Evolutionary conservation across 257 asterid genomes (phyloP), one percentile per base, ranked within the genome.

Genomic region (Nicotiana undulata): DNA sequence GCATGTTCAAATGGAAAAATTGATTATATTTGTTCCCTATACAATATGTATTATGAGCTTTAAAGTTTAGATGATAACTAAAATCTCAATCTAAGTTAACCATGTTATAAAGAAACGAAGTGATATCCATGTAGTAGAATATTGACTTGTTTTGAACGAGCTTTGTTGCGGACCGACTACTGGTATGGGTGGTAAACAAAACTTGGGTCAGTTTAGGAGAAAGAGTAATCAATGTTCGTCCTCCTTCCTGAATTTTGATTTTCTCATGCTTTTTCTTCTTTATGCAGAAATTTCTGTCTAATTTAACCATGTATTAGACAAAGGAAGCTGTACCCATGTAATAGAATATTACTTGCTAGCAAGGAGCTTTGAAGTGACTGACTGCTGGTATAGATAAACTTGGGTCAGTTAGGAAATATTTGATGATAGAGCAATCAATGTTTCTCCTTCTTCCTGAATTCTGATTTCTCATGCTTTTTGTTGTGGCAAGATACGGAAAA

Each of bases 291-390:
- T 49, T 9, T 49, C 60, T 5, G 26, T 74, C 61, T 26, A 46
- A 74, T 15, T 74, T 74, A 49, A 46, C 24, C 63, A 74, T 74
- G 79, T 74, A 16, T 49, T 49, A 26, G 16, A 49, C 61, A 26
- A 74, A 26, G 26, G 28, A 74, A 8, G 61, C 58, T 49, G 44
- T 74, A 24, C 40, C 59, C 63, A 24, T 49, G 55, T 46, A 74
- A 8, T 74, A 49, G 44, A 74, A 22, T 24, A 46, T 72, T 11
- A 46, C 37, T 72, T 22, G 37, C 49, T 13, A 72, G 7, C 2
- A 49, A 74, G 61, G 40, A 49, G 79, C 61, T 24, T 74, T 74
- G 61, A 22, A 74, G 78, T 72, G 37, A 72, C 8, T 72, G 77
- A 7, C 58, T 46, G 60, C 32, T 72, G 78, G 77, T 22, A 44